Conservation (phyloP, 345 rosid species). For the Salix caprea region DNA sequence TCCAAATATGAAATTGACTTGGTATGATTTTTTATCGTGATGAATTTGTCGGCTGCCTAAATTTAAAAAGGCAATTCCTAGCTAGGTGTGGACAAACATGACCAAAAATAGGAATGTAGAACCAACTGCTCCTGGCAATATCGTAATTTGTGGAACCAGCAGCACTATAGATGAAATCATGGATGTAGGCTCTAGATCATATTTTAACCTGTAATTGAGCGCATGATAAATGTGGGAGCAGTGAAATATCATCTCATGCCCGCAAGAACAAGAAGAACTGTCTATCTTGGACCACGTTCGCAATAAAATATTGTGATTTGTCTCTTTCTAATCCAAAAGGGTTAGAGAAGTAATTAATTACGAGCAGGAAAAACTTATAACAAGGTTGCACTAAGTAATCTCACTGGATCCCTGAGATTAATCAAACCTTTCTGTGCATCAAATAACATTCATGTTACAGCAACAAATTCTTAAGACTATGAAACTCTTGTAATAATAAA, state of each 20-base stretch:
- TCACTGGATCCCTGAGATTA: no score
- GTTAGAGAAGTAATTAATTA: background rate
- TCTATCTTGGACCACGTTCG: background rate
- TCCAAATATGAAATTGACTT: no score
- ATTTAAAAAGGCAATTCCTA: background rate
- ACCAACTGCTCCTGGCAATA: background rate
- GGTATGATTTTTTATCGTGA: no score
- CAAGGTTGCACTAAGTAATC: background rate
- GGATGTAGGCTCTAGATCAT: background rate
- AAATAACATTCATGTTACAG: background rate
- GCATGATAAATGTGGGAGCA: slow-evolving; percentile 10
- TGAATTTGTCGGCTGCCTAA: background rate
- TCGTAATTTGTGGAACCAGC: background rate
- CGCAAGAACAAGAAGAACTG: background rate
- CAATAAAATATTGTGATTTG: background rate
- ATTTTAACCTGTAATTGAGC: background rate
- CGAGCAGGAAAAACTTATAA: background rate
- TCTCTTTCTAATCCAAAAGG: background rate
- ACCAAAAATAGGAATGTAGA: background rate
- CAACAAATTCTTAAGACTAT: no score
- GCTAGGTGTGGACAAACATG: background rate
- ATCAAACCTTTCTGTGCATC: no score
- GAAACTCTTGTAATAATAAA: no score
- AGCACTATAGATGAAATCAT: background rate
- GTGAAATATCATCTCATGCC: slow-evolving; percentile 2